Percentiles rank a stretch among this genome's conserved stretches.
Evolutionary conservation across 139 green algal genomes (phyloP).

Genomic region (Chlorella sp.): DNA sequence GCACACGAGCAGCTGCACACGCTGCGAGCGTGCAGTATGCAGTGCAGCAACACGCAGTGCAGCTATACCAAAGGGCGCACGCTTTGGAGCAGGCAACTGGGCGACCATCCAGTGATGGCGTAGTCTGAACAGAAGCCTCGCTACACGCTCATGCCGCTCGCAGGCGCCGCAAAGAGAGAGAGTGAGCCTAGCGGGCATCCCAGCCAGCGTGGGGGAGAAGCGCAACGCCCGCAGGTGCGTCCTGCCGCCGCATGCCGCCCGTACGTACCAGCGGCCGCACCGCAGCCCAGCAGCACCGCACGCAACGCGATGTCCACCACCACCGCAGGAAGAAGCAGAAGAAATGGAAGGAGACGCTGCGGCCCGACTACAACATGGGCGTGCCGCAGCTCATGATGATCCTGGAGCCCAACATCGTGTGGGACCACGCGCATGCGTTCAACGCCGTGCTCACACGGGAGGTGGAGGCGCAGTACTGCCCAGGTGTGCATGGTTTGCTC

Average conservation of each 20-base stretch:
- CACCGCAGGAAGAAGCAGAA: slow-evolving; percentile 1
- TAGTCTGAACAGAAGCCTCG: neutral
- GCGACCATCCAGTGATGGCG: no score
- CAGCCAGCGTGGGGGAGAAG: neutral
- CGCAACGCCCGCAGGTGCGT: slow-evolving; percentile 2
- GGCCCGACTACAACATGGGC: slow-evolving; percentile 41
- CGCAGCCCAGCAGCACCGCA: no score
- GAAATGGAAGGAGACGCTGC: slow-evolving; percentile 34
- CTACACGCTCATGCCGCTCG: neutral
- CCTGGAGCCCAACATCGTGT: slow-evolving; percentile 62
- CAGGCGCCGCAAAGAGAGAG: slow-evolving; percentile 48
- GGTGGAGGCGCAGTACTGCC: slow-evolving; percentile 35
- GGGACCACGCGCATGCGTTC: slow-evolving; percentile 30
- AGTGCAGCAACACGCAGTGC: no score
- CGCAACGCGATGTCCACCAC: no score
- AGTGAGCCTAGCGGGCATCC: slow-evolving; percentile 21
- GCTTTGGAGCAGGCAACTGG: neutral
- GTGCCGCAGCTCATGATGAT: slow-evolving; percentile 59
- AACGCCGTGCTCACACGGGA: slow-evolving; percentile 13
- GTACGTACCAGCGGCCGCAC: no score
- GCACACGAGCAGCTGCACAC: neutral
- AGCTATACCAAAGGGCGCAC: neutral
- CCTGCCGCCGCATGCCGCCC: no score
- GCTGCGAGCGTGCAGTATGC: neutral
- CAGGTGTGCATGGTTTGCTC: no score